Evolutionary conservation across 495 filamentous ascomycete genomes (phyloP).

Genomic region (Aspergillus indologenus): DNA sequence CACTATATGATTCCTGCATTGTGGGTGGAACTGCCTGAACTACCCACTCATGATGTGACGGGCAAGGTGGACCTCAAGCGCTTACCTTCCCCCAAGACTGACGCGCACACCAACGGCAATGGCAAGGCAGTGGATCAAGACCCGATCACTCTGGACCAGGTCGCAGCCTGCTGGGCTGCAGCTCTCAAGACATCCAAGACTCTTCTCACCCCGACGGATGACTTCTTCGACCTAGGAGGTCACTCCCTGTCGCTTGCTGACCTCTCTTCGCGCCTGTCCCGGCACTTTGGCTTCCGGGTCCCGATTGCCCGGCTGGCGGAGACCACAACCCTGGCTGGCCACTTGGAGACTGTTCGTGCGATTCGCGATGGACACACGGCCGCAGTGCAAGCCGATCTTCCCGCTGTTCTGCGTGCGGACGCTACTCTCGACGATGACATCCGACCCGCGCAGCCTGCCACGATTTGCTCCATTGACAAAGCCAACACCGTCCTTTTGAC

Average conservation of each 20-base stretch:
- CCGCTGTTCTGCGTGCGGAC: conserved; percentile 57
- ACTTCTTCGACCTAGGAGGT: conserved; percentile 69
- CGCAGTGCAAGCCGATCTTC: conserved; percentile 63
- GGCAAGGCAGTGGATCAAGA: conserved; percentile 39
- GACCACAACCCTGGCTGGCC: conserved; percentile 57
- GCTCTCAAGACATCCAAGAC: conserved; percentile 52
- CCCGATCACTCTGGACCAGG: conserved; percentile 51
- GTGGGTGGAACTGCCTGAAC: conserved; percentile 58
- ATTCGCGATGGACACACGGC: conserved; percentile 63
- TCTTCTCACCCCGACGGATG: conserved; percentile 56
- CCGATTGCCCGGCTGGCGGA: conserved; percentile 61
- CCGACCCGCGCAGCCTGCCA: conserved; percentile 32
- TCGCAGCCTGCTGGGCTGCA: conserved; percentile 59
- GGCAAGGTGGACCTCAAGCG: conserved; percentile 65
- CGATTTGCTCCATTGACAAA: conserved; percentile 50
- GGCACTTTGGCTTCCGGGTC: conserved; percentile 59
- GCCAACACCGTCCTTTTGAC: conserved; percentile 60
- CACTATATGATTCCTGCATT: conserved; percentile 70
- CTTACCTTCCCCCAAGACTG: conserved; percentile 51
- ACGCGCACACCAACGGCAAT: conserved; percentile 36
- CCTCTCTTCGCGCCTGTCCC: conserved; percentile 55
- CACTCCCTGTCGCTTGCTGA: conserved; percentile 67
- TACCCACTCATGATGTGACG: conserved; percentile 65
- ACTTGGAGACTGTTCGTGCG: conserved; percentile 55
- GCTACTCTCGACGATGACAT: conserved; percentile 58